Base-by-base conservation (phyloP, 192 early-diverging fungal species). In the Linnemannia zychae region DNA sequence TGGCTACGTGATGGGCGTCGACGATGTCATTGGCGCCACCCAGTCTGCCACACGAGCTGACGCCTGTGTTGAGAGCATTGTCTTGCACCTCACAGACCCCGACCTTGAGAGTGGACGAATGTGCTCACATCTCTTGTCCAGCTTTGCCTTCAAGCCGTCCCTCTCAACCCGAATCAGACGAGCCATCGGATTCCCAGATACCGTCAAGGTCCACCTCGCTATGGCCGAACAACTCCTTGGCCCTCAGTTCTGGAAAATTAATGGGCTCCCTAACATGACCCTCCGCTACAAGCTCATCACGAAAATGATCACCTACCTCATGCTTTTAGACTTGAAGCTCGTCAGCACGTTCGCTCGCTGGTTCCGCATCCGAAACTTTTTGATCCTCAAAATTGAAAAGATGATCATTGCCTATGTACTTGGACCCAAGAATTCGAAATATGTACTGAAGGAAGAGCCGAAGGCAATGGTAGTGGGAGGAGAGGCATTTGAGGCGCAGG, bases 1-100 rank as follows among this genome's bases (percentile, higher is more conserved):
- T 15, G 88, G 88, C 7, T 77, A 83, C 34, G 33, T 90, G 16
- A 75, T 91, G 72, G 89, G 89, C 3, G 87, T 90, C n/a, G 48
- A 78, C 15, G 81, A 86, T 38, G 20, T 33, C 44, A 17, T 65
- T 0, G 60, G 38, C 2, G 44, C 63, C 5, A 67, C 74, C 7
- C 18, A 15, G 0, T 18, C 53, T 5, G n/a, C 63, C 4, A 31
- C 24, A 47, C 36, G n/a, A 0, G 34, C 74, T 4, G 44, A 75
- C 16, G 74, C 63, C 9, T 28, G 22, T 11, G 13, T 75, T 0
- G 74, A 75, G 17, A 66, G 38, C 12, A 75, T 67, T 4, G 24
- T 66, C 7, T 20, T 75, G 24, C 74, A 75, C 7, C 74, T 75
- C 17, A 24, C 63, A 3, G 53, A 63, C 6, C 74, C 74, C 0